Evolutionary conservation across 768 basidiomycete species (phyloP).

Genomic region (Russula dissimulans): DNA sequence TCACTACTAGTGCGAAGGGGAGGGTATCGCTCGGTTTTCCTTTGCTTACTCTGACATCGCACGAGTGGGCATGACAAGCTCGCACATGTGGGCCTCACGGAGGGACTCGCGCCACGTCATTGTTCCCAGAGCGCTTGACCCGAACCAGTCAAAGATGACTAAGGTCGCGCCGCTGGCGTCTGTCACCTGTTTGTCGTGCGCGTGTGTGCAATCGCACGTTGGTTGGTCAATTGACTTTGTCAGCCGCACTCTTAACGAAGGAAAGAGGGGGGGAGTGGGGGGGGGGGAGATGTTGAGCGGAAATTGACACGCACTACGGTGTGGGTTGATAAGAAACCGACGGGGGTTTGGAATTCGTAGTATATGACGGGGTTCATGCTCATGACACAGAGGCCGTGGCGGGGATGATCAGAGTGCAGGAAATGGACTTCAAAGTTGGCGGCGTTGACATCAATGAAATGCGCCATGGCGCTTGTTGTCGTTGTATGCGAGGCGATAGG

Average conservation of each 20-base stretch:
- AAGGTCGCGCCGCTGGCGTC: neutral
- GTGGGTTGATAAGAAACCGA: slow-evolving; percentile 29
- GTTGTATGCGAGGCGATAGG: neutral
- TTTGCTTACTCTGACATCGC: slow-evolving; percentile 1
- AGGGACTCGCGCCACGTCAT: neutral
- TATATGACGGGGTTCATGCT: slow-evolving; percentile 51
- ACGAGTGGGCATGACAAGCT: neutral
- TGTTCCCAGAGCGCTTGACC: slow-evolving; percentile 2
- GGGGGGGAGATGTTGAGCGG: too few relatives aligned
- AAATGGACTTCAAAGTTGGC: slow-evolving; percentile 40
- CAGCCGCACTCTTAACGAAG: neutral
- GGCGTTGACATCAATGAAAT: neutral
- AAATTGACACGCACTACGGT: slow-evolving; percentile 37
- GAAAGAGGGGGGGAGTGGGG: neutral
- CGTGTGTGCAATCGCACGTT: neutral
- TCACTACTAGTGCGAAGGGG: too few relatives aligned
- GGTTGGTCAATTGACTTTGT: neutral
- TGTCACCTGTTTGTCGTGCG: neutral
- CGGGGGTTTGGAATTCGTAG: slow-evolving; percentile 57
- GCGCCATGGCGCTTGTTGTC: neutral
- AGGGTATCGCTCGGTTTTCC: neutral
- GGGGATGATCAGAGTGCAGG: slow-evolving; percentile 60
- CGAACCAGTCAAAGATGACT: slow-evolving; percentile 10
- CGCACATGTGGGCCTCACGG: slow-evolving; percentile 1
- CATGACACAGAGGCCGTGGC: slow-evolving; percentile 54